Evolutionary conservation across 768 basidiomycete species (phyloP), one percentile per base, ranked within the genome.

Genomic region (Mycena vulgaris): DNA sequence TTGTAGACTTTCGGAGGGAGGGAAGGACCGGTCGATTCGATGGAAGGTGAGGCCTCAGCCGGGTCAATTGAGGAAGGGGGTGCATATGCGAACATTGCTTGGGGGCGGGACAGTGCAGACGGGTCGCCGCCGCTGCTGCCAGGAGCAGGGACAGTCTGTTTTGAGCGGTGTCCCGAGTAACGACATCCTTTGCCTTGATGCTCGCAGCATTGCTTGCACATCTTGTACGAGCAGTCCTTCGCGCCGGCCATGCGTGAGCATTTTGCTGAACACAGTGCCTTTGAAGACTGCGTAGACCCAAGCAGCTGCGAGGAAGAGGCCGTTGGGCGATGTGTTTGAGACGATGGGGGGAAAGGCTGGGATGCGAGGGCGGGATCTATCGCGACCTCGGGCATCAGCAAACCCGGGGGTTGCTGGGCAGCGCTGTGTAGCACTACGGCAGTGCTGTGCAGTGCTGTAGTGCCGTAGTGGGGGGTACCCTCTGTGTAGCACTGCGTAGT

Each of bases 161-260:
- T 3, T 39, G n/a, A 57, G n/a, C 63, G 55, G 25, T 57, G 63
- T 6, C 55, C 45, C 17, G 55, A 1, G 52, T 56, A 47, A 10
- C 28, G 19, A 17, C 63, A 65, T 14, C 63, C 63, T 19, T 65
- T 56, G 16, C 27, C 9, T 27, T 65, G 63, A 16, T 28, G 27
- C 42, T 65, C 63, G 28, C 52, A 64, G 25, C 63, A 64, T 19
- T 17, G 14, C 40, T 64, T 64, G 52, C 63, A 64, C 63, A 53
- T 64, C 17, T 14, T 10, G 14, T 33, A 37, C 13, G 37, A 21
- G 28, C 63, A 64, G 33, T 42, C 13, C 13, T 33, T 27, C 25
- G 63, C 17, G 13, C 51, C 52, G 19, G 51, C 63, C n/a, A n/a
- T n/a, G n/a, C n/a, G n/a, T n/a, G 5, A 42, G 33, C 33, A 6